Conservation (phyloP, 2,329 filamentous ascomycete genomes). For the Chaetoscypha palmicola region DNA sequence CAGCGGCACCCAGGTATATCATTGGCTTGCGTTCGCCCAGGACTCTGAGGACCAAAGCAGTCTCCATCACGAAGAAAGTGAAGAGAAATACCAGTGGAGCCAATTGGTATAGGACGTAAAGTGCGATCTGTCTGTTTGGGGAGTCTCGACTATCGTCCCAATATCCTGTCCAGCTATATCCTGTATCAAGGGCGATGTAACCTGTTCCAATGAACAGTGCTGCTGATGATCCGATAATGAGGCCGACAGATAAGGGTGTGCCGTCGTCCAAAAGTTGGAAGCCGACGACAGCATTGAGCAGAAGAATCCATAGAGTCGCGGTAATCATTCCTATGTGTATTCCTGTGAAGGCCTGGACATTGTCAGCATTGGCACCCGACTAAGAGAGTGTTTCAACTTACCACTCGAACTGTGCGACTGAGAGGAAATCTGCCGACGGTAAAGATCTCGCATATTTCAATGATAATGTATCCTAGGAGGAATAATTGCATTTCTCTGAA, state of each 20-base stretch:
- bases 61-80: constrained; percentile 76
- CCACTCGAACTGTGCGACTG: constrained; percentile 60
- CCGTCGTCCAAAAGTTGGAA: constrained; percentile 93
- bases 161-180: constrained; percentile 73
- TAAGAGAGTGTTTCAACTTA: constrained; percentile 37
- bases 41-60: constrained; percentile 74
- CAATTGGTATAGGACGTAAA: constrained; percentile 93
- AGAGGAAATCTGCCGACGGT: constrained; percentile 86
- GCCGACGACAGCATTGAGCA: constrained; percentile 87
- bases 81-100: constrained; percentile 84
- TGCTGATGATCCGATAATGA: constrained; percentile 64
- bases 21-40: constrained; percentile 89
- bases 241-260: constrained; percentile 71
- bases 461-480: constrained; percentile 74
- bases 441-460: constrained; percentile 95
- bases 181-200: constrained; percentile 93
- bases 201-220: constrained; percentile 81
- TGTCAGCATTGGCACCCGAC: constrained; percentile 5
- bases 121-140: constrained; percentile 68
- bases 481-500: constrained; percentile 93
- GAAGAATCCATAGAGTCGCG: constrained; percentile 81
- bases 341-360: constrained; percentile 68
- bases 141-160: constrained; percentile 56
- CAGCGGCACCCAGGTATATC: constrained; percentile 72
- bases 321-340: constrained; percentile 86